Conservation (phyloP, 495 filamentous ascomycete species). For the Pseudoneurospora amorphoporcata region DNA sequence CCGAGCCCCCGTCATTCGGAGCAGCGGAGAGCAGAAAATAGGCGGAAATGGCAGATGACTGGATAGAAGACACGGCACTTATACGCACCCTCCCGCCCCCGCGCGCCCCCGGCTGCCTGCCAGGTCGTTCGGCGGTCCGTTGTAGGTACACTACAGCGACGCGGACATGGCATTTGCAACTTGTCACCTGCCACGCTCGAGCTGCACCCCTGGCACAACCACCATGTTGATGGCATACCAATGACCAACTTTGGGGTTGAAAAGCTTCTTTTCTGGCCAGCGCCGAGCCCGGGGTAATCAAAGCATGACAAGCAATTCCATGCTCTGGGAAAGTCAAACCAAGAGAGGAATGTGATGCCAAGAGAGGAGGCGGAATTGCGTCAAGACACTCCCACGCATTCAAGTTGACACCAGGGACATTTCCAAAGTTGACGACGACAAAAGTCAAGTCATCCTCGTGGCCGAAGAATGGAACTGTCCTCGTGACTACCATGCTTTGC, state of each 20-base stretch:
- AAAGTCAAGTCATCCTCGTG: neutral
- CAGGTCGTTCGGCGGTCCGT: neutral
- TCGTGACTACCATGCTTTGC: neutral
- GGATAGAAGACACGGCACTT: neutral
- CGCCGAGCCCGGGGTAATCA: neutral
- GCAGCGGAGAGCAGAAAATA: constrained; percentile 5
- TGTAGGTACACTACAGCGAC: neutral
- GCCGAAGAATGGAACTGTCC: neutral
- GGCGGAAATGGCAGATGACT: neutral
- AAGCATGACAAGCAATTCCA: neutral
- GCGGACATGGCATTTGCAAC: neutral
- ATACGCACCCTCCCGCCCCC: neutral
- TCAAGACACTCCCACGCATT: neutral
- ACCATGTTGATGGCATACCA: neutral
- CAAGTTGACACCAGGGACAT: neutral
- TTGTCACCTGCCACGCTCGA: neutral
- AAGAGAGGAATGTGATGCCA: neutral
- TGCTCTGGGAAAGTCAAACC: neutral
- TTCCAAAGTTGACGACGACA: neutral
- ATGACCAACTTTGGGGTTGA: neutral
- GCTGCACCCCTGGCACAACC: neutral
- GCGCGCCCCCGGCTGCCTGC: neutral
- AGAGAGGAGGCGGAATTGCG: neutral
- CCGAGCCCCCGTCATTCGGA: constrained; percentile 9
- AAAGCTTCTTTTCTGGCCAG: neutral